Evolutionary conservation across 495 filamentous ascomycete genomes (phyloP).

Genomic region (Aspergillus indologenus): DNA sequence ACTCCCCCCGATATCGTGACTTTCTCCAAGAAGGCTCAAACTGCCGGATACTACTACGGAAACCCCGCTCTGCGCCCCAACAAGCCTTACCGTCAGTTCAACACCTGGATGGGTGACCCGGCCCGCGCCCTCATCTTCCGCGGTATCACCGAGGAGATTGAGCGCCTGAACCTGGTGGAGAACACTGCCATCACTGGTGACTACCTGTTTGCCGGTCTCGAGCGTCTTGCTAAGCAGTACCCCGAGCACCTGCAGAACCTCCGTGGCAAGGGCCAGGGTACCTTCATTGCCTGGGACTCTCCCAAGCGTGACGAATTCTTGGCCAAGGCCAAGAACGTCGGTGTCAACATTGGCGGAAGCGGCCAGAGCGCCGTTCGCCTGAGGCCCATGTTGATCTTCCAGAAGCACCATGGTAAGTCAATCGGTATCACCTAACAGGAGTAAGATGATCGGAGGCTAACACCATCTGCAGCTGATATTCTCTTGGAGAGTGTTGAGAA

Average conservation of each 20-base stretch:
- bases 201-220: constrained; percentile 74
- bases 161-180: constrained; percentile 72
- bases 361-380: constrained; percentile 78
- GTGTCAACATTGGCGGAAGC: constrained; percentile 91
- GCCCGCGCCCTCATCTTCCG: constrained; percentile 86
- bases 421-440: neutral
- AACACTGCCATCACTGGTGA: constrained; percentile 79
- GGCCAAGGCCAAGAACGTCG: constrained; percentile 66
- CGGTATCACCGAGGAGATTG: constrained; percentile 86
- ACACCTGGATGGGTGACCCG: constrained; percentile 99
- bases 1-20: constrained; percentile 96
- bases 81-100: constrained; percentile 99
- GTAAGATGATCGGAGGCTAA: constrained; percentile 19
- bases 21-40: constrained; percentile 98
- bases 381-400: constrained; percentile 94
- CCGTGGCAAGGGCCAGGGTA: constrained; percentile 90
- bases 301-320: constrained; percentile 83
- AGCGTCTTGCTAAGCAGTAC: constrained; percentile 66
- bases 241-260: constrained; percentile 85
- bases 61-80: constrained; percentile 87
- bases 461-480: constrained; percentile 52
- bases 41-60: constrained; percentile 94
- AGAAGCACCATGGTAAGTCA: constrained; percentile 79
- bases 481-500: constrained; percentile 71
- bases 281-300: constrained; percentile 95